These are phyloP conservation scores for Pseudogymnoascus sp. DNA, from an alignment of 2,329 filamentous ascomycete genomes.

Conservation along the genomic window DNA sequence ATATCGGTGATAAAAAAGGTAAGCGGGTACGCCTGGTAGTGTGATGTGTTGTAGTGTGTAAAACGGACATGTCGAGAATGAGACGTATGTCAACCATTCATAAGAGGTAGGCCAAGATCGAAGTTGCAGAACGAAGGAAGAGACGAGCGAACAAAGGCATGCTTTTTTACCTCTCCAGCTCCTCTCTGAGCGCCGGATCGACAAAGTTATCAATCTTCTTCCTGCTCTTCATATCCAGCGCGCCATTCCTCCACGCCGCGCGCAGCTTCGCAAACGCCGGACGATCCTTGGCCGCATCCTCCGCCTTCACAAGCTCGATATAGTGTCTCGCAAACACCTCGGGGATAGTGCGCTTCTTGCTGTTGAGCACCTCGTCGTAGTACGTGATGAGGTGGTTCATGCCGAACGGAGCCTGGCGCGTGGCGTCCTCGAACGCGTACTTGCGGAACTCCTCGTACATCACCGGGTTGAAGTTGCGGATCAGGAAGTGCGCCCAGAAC, in stretches of 20 bases:
- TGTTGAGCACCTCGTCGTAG: slow-evolving; percentile 50
- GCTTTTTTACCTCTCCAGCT: slow-evolving; percentile 36
- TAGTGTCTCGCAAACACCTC: slow-evolving; percentile 46
- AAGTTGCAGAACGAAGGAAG: background rate
- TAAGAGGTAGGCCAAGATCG: background rate
- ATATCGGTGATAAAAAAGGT: background rate
- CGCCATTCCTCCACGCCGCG: slow-evolving; percentile 44
- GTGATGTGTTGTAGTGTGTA: background rate
- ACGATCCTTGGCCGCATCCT: slow-evolving; percentile 33
- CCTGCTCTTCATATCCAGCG: slow-evolving; percentile 46
- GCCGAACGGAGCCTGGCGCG: slow-evolving; percentile 44
- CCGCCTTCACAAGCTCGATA: slow-evolving; percentile 42
- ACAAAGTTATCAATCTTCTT: slow-evolving; percentile 46
- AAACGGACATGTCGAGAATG: background rate
- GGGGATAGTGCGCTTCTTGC: slow-evolving; percentile 39
- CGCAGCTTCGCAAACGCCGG: slow-evolving; percentile 43
- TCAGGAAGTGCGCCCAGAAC: slow-evolving; percentile 67
- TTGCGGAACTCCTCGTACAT: slow-evolving; percentile 70
- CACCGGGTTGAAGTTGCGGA: slow-evolving; percentile 62
- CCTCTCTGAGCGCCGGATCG: slow-evolving; percentile 40
- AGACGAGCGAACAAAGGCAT: background rate
- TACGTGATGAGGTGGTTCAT: slow-evolving; percentile 56
- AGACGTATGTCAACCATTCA: background rate
- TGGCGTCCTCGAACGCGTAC: slow-evolving; percentile 55
- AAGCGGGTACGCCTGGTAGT: background rate